Percentiles rank a stretch among this genome's conserved stretches.
Conservation (phyloP, 2,329 filamentous ascomycete species). For the Ophiostoma sp. region DNA sequence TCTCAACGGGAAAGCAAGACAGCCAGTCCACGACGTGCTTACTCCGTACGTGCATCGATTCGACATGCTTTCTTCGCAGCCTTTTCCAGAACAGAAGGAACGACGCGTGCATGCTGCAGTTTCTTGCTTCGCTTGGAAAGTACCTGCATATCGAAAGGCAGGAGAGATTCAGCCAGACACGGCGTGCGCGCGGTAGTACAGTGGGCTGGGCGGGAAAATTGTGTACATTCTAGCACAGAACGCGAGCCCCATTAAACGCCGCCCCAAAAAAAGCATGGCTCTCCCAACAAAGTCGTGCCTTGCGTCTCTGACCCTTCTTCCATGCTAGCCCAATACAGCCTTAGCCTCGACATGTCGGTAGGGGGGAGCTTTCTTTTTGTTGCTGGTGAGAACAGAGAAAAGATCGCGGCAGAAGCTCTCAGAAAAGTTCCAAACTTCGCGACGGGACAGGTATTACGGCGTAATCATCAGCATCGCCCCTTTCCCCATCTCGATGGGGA, state of each 20-base stretch:
- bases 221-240: neutral
- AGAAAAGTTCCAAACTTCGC: neutral
- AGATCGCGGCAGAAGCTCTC: neutral
- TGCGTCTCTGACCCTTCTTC: neutral
- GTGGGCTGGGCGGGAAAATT: neutral
- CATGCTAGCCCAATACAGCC: neutral
- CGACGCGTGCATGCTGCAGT: neutral
- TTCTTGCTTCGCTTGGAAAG: neutral
- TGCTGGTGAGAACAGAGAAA: neutral
- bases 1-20: constrained; percentile 8
- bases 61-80: neutral
- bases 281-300: constrained; percentile 24
- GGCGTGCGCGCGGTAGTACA: neutral
- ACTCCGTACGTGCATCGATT: neutral
- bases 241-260: neutral
- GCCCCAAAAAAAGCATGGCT: constrained; percentile 19
- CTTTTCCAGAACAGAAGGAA: neutral
- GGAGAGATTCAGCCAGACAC: neutral
- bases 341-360: neutral
- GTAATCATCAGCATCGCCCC: constrained; percentile 24
- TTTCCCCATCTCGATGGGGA: constrained; percentile 22
- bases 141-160: neutral
- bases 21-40: neutral
- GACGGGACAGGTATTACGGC: constrained; percentile 23
- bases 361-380: constrained; percentile 11